Base-by-base conservation (phyloP, 495 filamentous ascomycete species). In the Penicillium chermesinum region DNA sequence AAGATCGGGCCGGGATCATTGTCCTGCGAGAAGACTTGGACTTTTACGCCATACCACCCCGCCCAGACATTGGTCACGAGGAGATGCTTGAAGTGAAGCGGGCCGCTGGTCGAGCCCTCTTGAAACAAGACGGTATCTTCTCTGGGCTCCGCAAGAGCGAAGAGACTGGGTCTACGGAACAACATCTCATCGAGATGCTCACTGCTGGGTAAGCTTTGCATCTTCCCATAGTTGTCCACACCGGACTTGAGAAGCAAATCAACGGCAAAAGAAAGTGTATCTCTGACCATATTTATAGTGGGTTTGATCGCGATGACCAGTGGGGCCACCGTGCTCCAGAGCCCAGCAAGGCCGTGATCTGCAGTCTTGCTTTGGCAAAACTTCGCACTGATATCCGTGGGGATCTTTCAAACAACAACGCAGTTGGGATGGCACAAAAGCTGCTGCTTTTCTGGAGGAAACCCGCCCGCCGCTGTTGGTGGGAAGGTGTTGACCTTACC, bases 131-230 rank as follows among this genome's bases (percentile, higher is more conserved):
- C 57, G 94, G 93, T 7, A 99, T 99, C 54, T 99, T 99, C 63
- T 94, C 88, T 7, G 93, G 93, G 0, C 66, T 99, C 38, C 84
- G 89, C 63, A 88, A 89, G 65, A 96, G 94, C 59, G 93, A 97
- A 53, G 93, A 97, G 68, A 79, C 86, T 13, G 93, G 93, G 7
- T 96, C 93, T 18, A 99, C 93, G 0, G 93, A 99, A 65, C 94
- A 96, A 64, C 93, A 99, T 72, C 72, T 99, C 39, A 97, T 99
- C 61, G 93, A 99, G 73, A 99, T 99, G 93, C 67, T 99, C 72
- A 99, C 93, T 17, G 93, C 93, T 58, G 93, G 91, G 91, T 97
- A 73, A 67, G 82, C 69, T 47, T 25, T 7, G 3, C 40, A n/a
- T n/a, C n/a, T n/a, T n/a, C n/a, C n/a, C n/a, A n/a, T n/a, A n/a